Base-by-base conservation (phyloP, 1,139 yeast species). In the Taphrina communis region DNA sequence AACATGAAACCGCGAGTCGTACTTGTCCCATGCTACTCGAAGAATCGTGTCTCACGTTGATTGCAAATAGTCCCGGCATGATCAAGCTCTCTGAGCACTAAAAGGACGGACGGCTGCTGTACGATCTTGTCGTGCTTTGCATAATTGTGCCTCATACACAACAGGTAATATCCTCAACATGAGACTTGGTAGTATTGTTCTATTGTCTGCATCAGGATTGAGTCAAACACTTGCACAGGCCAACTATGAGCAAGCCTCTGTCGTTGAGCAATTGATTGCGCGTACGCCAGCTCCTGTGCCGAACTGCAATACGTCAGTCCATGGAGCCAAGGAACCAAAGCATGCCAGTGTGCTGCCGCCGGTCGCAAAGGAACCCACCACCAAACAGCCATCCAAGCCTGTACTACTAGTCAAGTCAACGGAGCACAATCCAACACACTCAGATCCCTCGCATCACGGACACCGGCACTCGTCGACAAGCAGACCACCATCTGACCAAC, bases 191-290 rank as follows among this genome's bases (percentile, higher is more conserved):
- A 44, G 48, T n/a, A n/a, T 44, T 7, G 19, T 17, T 7, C 19
- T 44, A 17, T 17, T 44, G n/a, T 7, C n/a, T 19, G 31, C 36
- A 21, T 50, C 36, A 9, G 12, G 53, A 11, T n/a, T 25, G 8
- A 17, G 36, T 21, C 6, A 8, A 6, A 35, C 36, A 7, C 53
- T 50, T 21, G 53, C 53, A 11, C 53, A 50, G 11, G 2, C 11
- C 12, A 35, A 9, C 9, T 11, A 9, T 50, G 36, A 50, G 36
- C 53, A 50, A 14, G 53, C 36, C 6, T 50, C 53, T 21, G 53
- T 50, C 36, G 53, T 50, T 2, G 31, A 21, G 36, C 53, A 50
- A n/a, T n/a, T 50, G n/a, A 50, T 50, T 9, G 53, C 53, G 11
- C 53, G 35, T 11, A 50, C 53, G 2, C 2, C 53, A 21, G 21